phyloP scores from a whole-genome alignment of 1,284 basidiomycete genomes.

The Boletus putidus region DNA sequence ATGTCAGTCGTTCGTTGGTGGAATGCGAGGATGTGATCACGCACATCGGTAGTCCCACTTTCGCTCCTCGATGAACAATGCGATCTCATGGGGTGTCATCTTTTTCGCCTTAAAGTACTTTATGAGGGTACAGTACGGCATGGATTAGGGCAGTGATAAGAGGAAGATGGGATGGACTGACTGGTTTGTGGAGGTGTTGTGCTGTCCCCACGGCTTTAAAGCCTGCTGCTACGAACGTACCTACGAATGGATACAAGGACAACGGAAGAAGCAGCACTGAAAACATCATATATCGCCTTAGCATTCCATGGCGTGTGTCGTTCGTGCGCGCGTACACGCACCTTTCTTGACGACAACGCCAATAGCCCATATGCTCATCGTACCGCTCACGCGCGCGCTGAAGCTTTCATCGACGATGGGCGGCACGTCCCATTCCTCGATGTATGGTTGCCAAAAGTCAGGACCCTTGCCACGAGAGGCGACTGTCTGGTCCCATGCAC shows the following conservation, averaged over 20 bases:
- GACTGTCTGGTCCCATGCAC: constrained; percentile 81
- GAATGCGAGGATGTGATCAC: constrained; percentile 17
- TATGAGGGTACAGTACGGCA: background rate
- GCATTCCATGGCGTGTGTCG: background rate
- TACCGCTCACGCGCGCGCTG: constrained; percentile 41
- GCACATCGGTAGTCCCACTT: constrained; percentile 82
- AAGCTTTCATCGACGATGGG: constrained; percentile 46
- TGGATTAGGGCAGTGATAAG: background rate
- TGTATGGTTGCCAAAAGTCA: constrained; percentile 85
- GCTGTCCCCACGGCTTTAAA: constrained; percentile 71
- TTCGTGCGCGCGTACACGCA: constrained; percentile 30
- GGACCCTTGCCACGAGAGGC: constrained; percentile 73
- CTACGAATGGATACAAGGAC: constrained; percentile 69
- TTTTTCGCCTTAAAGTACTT: constrained; percentile 82
- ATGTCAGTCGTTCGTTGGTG: background rate
- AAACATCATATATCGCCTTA: background rate
- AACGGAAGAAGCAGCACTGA: constrained; percentile 70
- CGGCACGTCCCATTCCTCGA: constrained; percentile 82
- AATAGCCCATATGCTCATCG: constrained; percentile 50
- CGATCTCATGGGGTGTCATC: constrained; percentile 68
- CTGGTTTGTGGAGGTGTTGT: constrained; percentile 67
- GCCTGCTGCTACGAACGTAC: constrained; percentile 62
- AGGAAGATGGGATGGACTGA: constrained; percentile 35
- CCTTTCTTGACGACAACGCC: constrained; percentile 53
- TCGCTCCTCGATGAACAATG: constrained; percentile 80